Base-by-base conservation (phyloP, 345 rosid genomes). In the Combretum micranthum region DNA sequence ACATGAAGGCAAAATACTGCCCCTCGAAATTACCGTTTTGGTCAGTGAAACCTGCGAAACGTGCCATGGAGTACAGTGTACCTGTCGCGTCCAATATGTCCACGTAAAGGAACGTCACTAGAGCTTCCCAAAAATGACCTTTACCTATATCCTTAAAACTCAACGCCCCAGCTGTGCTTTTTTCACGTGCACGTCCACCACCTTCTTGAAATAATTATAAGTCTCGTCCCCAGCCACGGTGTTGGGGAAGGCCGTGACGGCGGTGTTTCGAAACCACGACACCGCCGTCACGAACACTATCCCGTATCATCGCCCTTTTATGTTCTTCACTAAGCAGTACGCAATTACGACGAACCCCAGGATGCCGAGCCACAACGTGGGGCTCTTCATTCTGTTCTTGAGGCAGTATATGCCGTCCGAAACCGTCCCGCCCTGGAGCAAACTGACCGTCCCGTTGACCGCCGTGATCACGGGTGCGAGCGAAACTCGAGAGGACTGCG, bases 1-100 rank as follows among this genome's bases (percentile, higher is more conserved):
- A 88, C 89, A 92, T 86, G 80, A 92, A 92, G 0, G 98, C 98
- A 47, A 86, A 92, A 51, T 92, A 86, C 45, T 92, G 97, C 0
- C 97, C 97, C 20, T 72, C 85, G 56, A 88, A 92, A 59, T 76
- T 74, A 1, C 98, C 97, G 0, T 75, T 80, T 44, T 73, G 63
- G 42, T 87, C 86, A 0, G 77, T 61, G 62, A 86, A 86, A 4
- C 98, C 94, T 0, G 97, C 97, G 63, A 92, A 86, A 49, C 83
- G 67, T 1, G 97, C 98, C 97, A 88, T 86, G 2, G 98, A 92
- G 59, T 88, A 92, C 12, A 92, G 68, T 18, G 95, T 86, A 0
- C 98, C 97, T 0, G 97, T 92, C 12, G 98, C 83, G 56, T 92
- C 98, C 15, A 92, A 61, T 7, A 92, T 77, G 67, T 92, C 98